Evolutionary conservation across 208 protist genomes (phyloP).

Genomic region (Balamuthia mandrillaris): DNA sequence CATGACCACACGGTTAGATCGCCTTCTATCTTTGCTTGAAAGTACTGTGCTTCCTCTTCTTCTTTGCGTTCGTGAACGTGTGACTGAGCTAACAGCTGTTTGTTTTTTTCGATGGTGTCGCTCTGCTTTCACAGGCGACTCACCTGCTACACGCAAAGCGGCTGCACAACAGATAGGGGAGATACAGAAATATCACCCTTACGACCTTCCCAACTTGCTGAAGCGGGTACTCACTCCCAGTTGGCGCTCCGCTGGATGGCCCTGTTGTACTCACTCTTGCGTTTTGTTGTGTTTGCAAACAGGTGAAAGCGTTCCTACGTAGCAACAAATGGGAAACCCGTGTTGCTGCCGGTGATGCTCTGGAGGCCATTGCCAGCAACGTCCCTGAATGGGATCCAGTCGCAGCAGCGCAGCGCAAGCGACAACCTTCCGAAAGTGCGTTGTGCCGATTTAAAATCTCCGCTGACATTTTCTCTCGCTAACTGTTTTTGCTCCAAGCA

Average conservation of each 20-base stretch:
- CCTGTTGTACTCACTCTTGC: background rate
- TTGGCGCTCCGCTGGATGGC: background rate
- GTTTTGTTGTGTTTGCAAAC: too few relatives aligned
- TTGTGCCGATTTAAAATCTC: too few relatives aligned
- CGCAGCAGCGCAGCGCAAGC: background rate
- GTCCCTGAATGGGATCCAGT: conserved; percentile 57
- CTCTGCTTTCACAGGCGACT: too few relatives aligned
- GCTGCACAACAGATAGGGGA: conserved; percentile 73
- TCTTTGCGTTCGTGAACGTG: background rate
- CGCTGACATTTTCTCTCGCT: too few relatives aligned
- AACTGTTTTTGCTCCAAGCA: too few relatives aligned
- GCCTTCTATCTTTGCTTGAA: background rate
- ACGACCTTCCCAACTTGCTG: conserved; percentile 61
- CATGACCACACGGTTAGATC: background rate
- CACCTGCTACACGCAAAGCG: conserved; percentile 47
- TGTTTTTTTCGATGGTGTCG: conserved; percentile 55
- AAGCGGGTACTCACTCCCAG: background rate
- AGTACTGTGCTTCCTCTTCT: background rate
- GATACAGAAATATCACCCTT: conserved; percentile 56
- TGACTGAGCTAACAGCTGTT: background rate
- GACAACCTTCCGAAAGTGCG: too few relatives aligned
- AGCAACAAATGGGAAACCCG: conserved; percentile 65
- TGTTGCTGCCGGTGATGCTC: conserved; percentile 59
- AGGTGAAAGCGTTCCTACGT: conserved; percentile 30
- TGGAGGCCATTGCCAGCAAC: conserved; percentile 56